Evolutionary conservation across 495 filamentous ascomycete species (phyloP), one percentile per base, ranked within the genome.

Genomic region (Penicillium pancosmium): DNA sequence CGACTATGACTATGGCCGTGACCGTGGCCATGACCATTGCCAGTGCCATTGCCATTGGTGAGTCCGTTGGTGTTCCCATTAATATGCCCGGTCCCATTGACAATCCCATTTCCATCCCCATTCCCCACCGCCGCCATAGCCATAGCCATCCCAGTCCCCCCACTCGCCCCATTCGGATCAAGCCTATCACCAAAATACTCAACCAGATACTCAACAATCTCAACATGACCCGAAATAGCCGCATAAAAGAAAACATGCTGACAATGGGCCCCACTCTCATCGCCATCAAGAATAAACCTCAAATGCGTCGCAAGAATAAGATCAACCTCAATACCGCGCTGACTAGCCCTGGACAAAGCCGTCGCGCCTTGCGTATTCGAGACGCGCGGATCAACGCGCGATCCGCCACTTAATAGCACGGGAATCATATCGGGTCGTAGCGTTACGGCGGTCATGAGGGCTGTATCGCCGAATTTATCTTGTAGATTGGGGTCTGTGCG

Each of bases 211-310:
- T 48, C 34, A 15, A 64, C 64, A 16, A 64, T 60, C 33, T 69
- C 67, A 10, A 62, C 16, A 11, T 64, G 59, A 0, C 67, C 67
- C 49, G 54, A 58, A 10, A 67, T 62, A 46, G 67, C 64, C 41
- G 67, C 67, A 19, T 62, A 62, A 23, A 62, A 65, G 33, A 69
- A 69, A 2, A 69, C 64, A 57, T 67, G 61, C 38, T 69, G 67
- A 8, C 64, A 62, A 48, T 69, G 61, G n/a, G 15, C 54, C 5
- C 50, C 41, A 4, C 41, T 18, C 15, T 60, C 41, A 35, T 62
- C 40, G 4, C 64, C 67, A 23, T 67, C 54, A 0, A 69, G 48
- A 16, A 69, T 69, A 23, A 62, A 34, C 19, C 56, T 47, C 18
- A 69, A n/a, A 49, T 69, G 67, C 21, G 61, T 48, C 0, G 67